A percentile compares a stretch with the other conserved stretches of the same genome.
Evolutionary conservation across 352 stramenopile species (phyloP).

Genomic region (Globisporangium spinosum): DNA sequence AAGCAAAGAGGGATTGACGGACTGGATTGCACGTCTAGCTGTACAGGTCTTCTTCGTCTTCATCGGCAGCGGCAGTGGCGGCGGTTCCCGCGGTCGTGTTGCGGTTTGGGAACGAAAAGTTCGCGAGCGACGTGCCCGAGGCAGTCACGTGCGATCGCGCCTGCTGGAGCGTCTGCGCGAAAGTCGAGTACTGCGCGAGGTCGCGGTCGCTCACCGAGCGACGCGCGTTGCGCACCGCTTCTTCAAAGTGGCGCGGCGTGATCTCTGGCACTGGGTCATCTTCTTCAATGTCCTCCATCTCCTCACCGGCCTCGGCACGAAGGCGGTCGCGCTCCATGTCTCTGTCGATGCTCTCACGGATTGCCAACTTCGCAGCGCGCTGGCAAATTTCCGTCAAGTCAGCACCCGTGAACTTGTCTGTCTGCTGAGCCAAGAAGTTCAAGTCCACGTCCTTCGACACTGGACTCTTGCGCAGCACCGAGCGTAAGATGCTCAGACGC

Average conservation of each 20-base stretch:
- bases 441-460: conserved; percentile 98
- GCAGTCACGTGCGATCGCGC: conserved; percentile 92
- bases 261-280: conserved; percentile 96
- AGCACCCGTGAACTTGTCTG: conserved; percentile 99
- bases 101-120: conserved; percentile 94
- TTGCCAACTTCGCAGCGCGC: conserved; percentile 97
- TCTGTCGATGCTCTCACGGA: conserved; percentile 98
- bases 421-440: conserved; percentile 94
- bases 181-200: conserved; percentile 90
- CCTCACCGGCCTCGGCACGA: conserved; percentile 86
- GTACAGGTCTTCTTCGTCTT: conserved; percentile 98
- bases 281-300: conserved; percentile 90
- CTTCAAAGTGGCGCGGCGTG: conserved; percentile 95
- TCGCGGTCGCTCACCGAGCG: conserved; percentile 98
- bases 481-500: conserved; percentile 94
- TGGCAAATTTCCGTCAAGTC: conserved; percentile 99
- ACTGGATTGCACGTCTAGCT: conserved; percentile 65
- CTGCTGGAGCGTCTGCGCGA: conserved; percentile 93
- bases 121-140: conserved; percentile 91
- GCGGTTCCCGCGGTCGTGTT: conserved; percentile 39
- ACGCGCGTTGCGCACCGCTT: conserved; percentile 95
- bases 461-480: conserved; percentile 96
- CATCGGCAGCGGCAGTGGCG: conserved; percentile 68
- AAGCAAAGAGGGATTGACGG: not conserved
- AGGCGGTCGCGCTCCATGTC: conserved; percentile 97